Evolutionary conservation across 768 basidiomycete species (phyloP).

Genomic region (Astraeus odoratus): DNA sequence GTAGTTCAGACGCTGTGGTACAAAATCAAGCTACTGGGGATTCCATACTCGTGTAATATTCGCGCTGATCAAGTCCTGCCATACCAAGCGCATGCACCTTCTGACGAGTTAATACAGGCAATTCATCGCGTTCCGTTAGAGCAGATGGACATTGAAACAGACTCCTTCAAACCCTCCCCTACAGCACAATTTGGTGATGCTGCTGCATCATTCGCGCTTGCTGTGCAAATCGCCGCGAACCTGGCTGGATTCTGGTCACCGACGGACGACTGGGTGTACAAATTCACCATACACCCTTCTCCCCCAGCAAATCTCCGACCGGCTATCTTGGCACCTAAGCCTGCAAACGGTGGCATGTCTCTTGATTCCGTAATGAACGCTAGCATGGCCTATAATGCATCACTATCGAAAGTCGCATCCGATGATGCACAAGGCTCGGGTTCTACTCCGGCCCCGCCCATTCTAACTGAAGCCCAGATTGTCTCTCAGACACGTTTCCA

Average conservation of each 20-base stretch:
- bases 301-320: constrained; percentile 12
- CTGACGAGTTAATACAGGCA: constrained; percentile 43
- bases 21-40: constrained; percentile 60
- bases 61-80: constrained; percentile 60
- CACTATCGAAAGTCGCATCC: constrained; percentile 10
- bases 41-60: constrained; percentile 41
- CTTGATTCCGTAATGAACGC: constrained; percentile 41
- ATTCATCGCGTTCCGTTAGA: constrained; percentile 40
- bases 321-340: constrained; percentile 2
- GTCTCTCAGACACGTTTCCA: constrained; percentile 58
- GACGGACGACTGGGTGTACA: constrained; percentile 67
- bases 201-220: constrained; percentile 58
- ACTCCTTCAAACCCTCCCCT: constrained; percentile 44
- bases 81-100: constrained; percentile 62
- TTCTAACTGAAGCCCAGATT: constrained; percentile 23
- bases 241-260: constrained; percentile 63
- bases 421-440: constrained; percentile 5
- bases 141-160: constrained; percentile 38
- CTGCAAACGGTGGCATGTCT: constrained; percentile 15
- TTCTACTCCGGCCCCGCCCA: constrained; percentile 10
- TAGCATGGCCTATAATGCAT: constrained; percentile 38
- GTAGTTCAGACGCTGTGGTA: constrained; percentile 57
- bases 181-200: constrained; percentile 39
- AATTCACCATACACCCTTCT: constrained; percentile 33
- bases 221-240: constrained; percentile 62